These are phyloP conservation scores for Citrus unshiu DNA, from an alignment of 345 rosid genomes.

Conservation along the genomic window DNA sequence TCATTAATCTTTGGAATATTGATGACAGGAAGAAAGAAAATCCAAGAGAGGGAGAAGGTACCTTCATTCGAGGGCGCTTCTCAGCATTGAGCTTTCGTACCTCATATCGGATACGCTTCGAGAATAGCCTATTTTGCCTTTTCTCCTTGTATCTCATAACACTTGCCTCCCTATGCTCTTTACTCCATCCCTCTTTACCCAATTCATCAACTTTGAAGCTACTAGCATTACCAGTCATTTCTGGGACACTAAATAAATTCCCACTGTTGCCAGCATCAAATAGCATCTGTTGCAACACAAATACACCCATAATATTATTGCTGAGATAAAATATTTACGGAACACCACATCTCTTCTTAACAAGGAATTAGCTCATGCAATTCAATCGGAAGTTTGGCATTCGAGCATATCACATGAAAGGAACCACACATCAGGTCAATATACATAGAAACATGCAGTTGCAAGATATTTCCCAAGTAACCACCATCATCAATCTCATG, in stretches of 20 bases:
- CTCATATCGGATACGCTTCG: conserved; percentile 78
- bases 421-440: not conserved
- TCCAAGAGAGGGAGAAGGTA: not conserved
- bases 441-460: not conserved
- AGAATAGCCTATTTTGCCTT: conserved; percentile 77
- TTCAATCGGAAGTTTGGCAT: not conserved
- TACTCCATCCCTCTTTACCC: conserved; percentile 33
- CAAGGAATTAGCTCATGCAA: not conserved
- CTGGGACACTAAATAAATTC: conserved; percentile 60
- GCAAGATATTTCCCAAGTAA: not conserved
- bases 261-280: conserved; percentile 27
- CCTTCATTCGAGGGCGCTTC: conserved; percentile 92
- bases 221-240: conserved; percentile 22
- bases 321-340: not conserved
- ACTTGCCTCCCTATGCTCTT: conserved; percentile 77
- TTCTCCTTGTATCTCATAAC: conserved; percentile 90
- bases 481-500: not conserved
- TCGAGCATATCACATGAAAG: not conserved
- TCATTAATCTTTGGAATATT: not conserved
- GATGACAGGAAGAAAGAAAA: not conserved
- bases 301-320: not conserved
- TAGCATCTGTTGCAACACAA: conserved; percentile 33
- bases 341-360: not conserved
- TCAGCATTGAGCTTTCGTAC: conserved; percentile 95
- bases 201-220: conserved; percentile 1